Conservation (phyloP, 1,284 basidiomycete species). For the Trametes sp. region DNA sequence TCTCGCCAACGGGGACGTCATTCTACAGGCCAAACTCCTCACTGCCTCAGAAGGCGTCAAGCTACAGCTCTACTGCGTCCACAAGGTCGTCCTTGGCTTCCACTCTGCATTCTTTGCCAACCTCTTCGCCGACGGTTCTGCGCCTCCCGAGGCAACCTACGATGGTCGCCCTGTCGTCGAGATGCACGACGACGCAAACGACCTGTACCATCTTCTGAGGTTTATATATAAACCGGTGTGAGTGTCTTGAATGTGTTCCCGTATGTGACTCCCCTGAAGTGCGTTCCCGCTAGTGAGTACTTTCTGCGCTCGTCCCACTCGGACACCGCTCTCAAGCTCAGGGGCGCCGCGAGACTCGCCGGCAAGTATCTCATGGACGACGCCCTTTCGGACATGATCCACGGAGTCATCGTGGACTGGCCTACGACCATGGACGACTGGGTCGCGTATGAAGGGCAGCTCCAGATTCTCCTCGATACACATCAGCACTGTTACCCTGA, state of each 20-base stretch:
- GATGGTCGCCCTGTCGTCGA: slow-evolving; percentile 23
- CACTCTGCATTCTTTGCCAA: slow-evolving; percentile 71
- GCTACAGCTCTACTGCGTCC: background rate
- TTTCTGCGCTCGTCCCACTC: background rate
- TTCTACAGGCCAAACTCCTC: background rate
- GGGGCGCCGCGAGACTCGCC: background rate
- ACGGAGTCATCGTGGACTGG: background rate
- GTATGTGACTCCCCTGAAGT: too few species aligned
- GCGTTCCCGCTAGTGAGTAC: background rate
- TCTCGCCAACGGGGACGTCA: background rate
- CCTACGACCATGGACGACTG: background rate
- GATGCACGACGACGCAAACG: slow-evolving; percentile 25
- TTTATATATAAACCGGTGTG: slow-evolving; percentile 53
- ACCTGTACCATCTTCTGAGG: slow-evolving; percentile 51
- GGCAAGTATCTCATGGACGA: too few species aligned
- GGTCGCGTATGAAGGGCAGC: too few species aligned
- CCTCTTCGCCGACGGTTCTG: slow-evolving; percentile 62
- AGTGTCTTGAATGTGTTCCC: background rate
- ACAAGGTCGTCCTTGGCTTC: slow-evolving; percentile 59
- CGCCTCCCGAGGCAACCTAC: background rate
- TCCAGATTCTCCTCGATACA: too few species aligned
- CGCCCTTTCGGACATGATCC: background rate
- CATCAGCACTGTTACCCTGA: too few species aligned
- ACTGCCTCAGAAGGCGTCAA: background rate
- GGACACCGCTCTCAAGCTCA: background rate